Evolutionary conservation across 257 asterid genomes (phyloP).

Genomic region (Ehretia macrophylla): DNA sequence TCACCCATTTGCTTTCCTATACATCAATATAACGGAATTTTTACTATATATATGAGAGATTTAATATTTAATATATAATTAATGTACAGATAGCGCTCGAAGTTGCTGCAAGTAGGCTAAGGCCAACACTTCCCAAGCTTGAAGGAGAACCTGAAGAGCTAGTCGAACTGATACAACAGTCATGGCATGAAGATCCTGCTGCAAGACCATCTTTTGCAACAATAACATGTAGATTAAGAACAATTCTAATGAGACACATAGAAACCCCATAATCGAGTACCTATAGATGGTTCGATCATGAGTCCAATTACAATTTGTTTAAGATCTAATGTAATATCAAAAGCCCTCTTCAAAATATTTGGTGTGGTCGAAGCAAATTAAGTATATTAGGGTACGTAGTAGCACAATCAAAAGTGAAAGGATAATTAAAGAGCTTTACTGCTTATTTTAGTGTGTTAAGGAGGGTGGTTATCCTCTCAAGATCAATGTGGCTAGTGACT

Average conservation of each 20-base stretch:
- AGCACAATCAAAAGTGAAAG: too few relatives aligned
- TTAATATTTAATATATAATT: too few relatives aligned
- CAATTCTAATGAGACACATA: constrained; percentile 20
- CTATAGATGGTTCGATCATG: neutral
- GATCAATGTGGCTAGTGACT: too few relatives aligned
- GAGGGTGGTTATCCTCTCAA: too few relatives aligned
- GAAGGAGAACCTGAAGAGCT: constrained; percentile 33
- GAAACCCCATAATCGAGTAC: neutral
- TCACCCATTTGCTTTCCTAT: too few relatives aligned
- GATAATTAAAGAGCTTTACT: too few relatives aligned
- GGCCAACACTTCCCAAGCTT: constrained; percentile 44
- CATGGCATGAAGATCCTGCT: constrained; percentile 59
- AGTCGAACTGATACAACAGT: constrained; percentile 34
- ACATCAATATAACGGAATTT: too few relatives aligned
- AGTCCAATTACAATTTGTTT: neutral
- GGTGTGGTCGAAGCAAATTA: too few relatives aligned
- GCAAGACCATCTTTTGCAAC: constrained; percentile 49
- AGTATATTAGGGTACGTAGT: too few relatives aligned
- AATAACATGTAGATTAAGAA: constrained; percentile 44
- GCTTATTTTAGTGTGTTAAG: too few relatives aligned
- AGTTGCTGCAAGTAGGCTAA: constrained; percentile 63
- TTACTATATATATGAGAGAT: too few relatives aligned
- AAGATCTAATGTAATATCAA: neutral
- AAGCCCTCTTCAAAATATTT: too few relatives aligned
- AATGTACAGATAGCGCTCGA: constrained; percentile 57